Evolutionary conservation across 192 early-diverging fungal species (phyloP).

Genomic region (Helicostylum pulchrum): DNA sequence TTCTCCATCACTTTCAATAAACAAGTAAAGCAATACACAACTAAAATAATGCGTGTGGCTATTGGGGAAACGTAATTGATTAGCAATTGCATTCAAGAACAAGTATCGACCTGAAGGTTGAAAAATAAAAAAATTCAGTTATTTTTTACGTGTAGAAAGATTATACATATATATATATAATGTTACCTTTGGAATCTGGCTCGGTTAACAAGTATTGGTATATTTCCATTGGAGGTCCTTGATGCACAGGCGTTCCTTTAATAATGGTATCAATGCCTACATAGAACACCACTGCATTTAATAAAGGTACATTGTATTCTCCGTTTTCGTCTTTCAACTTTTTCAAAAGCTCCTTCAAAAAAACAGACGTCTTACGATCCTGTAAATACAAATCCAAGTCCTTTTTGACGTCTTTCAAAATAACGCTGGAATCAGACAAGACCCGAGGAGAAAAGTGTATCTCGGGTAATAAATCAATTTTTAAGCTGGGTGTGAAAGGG

Average conservation of each 20-base stretch:
- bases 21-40: constrained; percentile 82
- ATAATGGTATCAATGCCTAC: constrained; percentile 78
- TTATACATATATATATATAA: not conserved
- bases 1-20: constrained; percentile 73
- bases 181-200: constrained; percentile 74
- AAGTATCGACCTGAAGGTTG: constrained; percentile 83
- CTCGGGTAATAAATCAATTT: constrained; percentile 88
- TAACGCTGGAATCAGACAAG: constrained; percentile 76
- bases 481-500: constrained; percentile 92
- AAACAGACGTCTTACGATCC: constrained; percentile 47
- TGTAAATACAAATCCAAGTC: constrained; percentile 76
- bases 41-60: constrained; percentile 95
- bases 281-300: constrained; percentile 88
- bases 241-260: constrained; percentile 45
- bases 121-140: no score
- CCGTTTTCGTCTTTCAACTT: constrained; percentile 37
- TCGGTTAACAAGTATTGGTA: constrained; percentile 74
- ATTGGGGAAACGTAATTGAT: constrained; percentile 95
- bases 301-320: constrained; percentile 74
- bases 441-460: constrained; percentile 81
- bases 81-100: constrained; percentile 87
- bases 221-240: constrained; percentile 75
- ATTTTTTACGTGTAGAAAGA: constrained; percentile 3
- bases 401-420: constrained; percentile 58
- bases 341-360: constrained; percentile 55